Conservation (phyloP, 2,329 filamentous ascomycete genomes). For the Scedosporium apiospermum region DNA sequence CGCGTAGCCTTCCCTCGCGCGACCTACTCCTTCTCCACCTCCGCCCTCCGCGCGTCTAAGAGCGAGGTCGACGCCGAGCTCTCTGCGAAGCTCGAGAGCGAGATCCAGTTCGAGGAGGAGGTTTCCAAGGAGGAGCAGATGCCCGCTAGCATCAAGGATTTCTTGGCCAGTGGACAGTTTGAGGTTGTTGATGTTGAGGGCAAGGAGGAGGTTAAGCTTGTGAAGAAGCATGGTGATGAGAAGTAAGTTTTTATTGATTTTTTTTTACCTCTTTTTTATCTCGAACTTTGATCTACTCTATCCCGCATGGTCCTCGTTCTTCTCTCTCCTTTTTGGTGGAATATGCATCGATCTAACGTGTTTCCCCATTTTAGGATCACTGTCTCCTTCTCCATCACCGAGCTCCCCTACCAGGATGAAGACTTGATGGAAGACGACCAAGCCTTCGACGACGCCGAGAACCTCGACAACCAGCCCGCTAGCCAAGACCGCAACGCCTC, state of each 20-base stretch:
- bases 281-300: slow-evolving; percentile 4
- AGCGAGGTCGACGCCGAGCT: slow-evolving; percentile 67
- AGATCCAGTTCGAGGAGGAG: slow-evolving; percentile 76
- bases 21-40: slow-evolving; percentile 32
- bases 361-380: slow-evolving; percentile 42
- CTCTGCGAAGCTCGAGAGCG: slow-evolving; percentile 73
- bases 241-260: slow-evolving; percentile 46
- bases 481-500: slow-evolving; percentile 44
- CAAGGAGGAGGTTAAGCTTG: slow-evolving; percentile 79
- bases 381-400: slow-evolving; percentile 75
- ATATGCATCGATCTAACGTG: background rate
- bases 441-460: slow-evolving; percentile 45
- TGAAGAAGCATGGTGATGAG: slow-evolving; percentile 77
- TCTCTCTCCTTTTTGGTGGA: slow-evolving; percentile 1
- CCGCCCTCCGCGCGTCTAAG: slow-evolving; percentile 24
- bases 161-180: slow-evolving; percentile 77
- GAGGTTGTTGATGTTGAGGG: slow-evolving; percentile 74
- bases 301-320: background rate
- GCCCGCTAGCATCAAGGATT: slow-evolving; percentile 74
- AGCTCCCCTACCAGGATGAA: slow-evolving; percentile 60
- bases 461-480: slow-evolving; percentile 34
- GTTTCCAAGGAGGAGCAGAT: slow-evolving; percentile 64
- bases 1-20: slow-evolving; percentile 5
- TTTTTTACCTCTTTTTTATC: background rate
- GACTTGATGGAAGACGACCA: slow-evolving; percentile 48